Evolutionary conservation across 2,329 filamentous ascomycete species (phyloP), one percentile per base, ranked within the genome.

Genomic region (Epichloe hybrida): DNA sequence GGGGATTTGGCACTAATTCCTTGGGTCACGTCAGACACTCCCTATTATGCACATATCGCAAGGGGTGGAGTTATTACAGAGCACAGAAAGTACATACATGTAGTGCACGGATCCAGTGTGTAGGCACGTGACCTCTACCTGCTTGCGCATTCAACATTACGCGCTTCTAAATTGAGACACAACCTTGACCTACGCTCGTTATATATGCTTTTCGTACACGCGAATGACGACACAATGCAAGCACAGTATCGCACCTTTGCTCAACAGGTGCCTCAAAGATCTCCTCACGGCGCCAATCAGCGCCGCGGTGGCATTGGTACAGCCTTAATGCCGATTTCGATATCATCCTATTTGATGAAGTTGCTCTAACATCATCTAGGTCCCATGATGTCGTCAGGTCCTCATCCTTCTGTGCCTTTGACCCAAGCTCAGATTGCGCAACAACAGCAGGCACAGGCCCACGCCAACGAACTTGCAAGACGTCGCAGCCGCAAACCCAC

Each of bases 401-500:
- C 73, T 53, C 75, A 77, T 58, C 72, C 70, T 48, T 69, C 71
- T 38, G 69, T 74, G 41, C 72, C 74, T 39, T 63, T 78, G 54
- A 78, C 74, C 46, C 74, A 74, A 56, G 72, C 73, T n/a, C 75
- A 80, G 59, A 68, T 76, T 53, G 67, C 65, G 35, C 68, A 70
- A 56, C 73, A 78, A 54, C 75, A 78, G 55, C 74, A 75, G 54
- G 67, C 69, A 38, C 71, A 74, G 53, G 72, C 70, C 23, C 72
- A 69, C 56, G 79, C 80, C 43, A 76, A 74, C 57, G 83, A 87
- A 64, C 74, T 80, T 55, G 82, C 85, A 43, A 88, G 90, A 66
- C 81, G 89, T 54, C 82, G 88, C 58, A 88, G 87, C 62, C 82
- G 83, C 63, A 94, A 91, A 68, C 93, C 93, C 1, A 96, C 89